These are phyloP conservation scores for Solanum ahanhuiri DNA, from an alignment of 257 asterid species.

Conservation along the genomic window DNA sequence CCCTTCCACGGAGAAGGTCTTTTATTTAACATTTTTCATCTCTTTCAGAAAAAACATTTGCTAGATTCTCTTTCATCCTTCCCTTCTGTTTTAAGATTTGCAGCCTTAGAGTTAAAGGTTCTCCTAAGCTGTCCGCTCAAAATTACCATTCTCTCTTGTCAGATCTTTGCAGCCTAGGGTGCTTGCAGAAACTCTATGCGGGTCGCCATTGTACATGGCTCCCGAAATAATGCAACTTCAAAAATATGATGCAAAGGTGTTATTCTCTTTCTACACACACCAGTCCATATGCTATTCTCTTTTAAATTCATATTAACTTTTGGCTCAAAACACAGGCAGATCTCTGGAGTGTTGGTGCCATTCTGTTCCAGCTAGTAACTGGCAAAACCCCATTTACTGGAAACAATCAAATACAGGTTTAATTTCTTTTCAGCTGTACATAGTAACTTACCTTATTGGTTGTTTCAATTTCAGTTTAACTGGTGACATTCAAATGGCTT, in stretches of 20 bases:
- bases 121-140: not conserved
- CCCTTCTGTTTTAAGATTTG: not conserved
- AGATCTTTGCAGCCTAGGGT: constrained; percentile 69
- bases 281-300: constrained; percentile 1
- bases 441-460: not conserved
- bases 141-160: constrained; percentile 11
- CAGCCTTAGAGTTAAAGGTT: not conserved
- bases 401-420: constrained; percentile 58
- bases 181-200: constrained; percentile 85
- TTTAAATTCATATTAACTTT: constrained; percentile 13
- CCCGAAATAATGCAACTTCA: constrained; percentile 86
- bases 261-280: constrained; percentile 4
- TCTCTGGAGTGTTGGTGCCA: constrained; percentile 96
- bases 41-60: not conserved
- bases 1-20: not conserved
- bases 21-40: not conserved
- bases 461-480: not conserved
- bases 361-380: constrained; percentile 75
- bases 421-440: not conserved
- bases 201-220: constrained; percentile 97
- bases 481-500: not conserved
- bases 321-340: constrained; percentile 63
- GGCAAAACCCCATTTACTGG: constrained; percentile 89
- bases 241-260: constrained; percentile 91
- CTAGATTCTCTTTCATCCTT: not conserved